These are phyloP conservation scores for Purpureocillium lavendulum DNA, from an alignment of 2,329 filamentous ascomycete species.

Conservation along the genomic window DNA sequence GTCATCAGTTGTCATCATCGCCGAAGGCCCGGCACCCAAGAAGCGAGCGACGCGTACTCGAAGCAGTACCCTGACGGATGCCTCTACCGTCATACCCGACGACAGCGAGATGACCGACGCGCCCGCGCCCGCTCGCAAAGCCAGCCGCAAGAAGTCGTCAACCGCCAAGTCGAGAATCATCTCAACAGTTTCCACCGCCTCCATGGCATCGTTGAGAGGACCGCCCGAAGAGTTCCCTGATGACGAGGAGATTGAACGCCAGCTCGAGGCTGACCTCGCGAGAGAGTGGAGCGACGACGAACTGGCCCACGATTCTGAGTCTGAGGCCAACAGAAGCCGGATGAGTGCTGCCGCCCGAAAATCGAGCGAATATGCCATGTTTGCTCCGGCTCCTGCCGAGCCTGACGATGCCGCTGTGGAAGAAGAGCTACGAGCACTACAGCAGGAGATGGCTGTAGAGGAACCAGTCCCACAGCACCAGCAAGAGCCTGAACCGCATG, in stretches of 20 bases:
- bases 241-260: constrained; percentile 59
- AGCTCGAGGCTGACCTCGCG: constrained; percentile 57
- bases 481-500: constrained; percentile 32
- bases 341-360: constrained; percentile 19
- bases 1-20: constrained; percentile 29
- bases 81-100: constrained; percentile 27
- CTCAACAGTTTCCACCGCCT: constrained; percentile 43
- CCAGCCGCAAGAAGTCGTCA: constrained; percentile 31
- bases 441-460: constrained; percentile 38
- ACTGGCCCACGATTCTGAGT: constrained; percentile 35
- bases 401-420: constrained; percentile 40
- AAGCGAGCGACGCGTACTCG: constrained; percentile 47
- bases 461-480: constrained; percentile 26
- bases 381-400: constrained; percentile 37
- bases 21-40: constrained; percentile 46
- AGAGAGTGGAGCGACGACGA: constrained; percentile 45
- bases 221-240: constrained; percentile 38
- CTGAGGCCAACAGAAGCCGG: constrained; percentile 24
- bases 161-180: constrained; percentile 25
- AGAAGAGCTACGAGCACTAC: constrained; percentile 40
- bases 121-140: constrained; percentile 13
- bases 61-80: constrained; percentile 35
- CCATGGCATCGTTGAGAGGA: constrained; percentile 34
- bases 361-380: constrained; percentile 39
- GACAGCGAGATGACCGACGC: constrained; percentile 33